Conservation (phyloP, 1,284 basidiomycete species). For the Boletus mariae region DNA sequence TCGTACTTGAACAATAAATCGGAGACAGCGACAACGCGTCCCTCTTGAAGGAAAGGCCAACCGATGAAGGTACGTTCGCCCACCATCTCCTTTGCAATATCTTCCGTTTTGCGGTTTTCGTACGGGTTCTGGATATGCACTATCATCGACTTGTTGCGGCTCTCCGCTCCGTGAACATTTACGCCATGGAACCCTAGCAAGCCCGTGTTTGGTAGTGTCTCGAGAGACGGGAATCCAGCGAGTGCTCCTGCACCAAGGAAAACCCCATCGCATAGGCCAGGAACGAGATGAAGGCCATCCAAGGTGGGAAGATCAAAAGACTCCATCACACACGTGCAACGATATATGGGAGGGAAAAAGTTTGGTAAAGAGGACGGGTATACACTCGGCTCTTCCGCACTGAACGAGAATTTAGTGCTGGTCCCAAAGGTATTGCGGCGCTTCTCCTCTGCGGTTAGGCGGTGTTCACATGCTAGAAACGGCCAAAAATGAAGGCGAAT, state of each 20-base stretch:
- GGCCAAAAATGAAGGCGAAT: not conserved
- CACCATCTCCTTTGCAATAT: slow-evolving; percentile 73
- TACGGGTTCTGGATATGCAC: slow-evolving; percentile 79
- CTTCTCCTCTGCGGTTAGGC: slow-evolving; percentile 76
- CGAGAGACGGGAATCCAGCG: slow-evolving; percentile 93
- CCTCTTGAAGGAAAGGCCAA: slow-evolving; percentile 97
- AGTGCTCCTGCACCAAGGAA: slow-evolving; percentile 83
- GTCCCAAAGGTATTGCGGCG: slow-evolving; percentile 77
- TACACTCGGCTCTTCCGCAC: slow-evolving; percentile 54
- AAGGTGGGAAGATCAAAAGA: slow-evolving; percentile 86
- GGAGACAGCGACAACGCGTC: slow-evolving; percentile 81
- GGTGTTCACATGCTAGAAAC: slow-evolving; percentile 64
- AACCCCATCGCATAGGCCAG: slow-evolving; percentile 88
- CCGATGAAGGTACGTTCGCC: slow-evolving; percentile 78
- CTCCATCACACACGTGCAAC: slow-evolving; percentile 77
- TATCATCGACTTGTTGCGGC: slow-evolving; percentile 89
- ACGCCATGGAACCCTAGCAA: slow-evolving; percentile 84
- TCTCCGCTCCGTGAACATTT: slow-evolving; percentile 91
- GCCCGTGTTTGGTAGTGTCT: slow-evolving; percentile 82
- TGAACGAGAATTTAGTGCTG: slow-evolving; percentile 78
- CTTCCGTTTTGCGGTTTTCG: slow-evolving; percentile 65
- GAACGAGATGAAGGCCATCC: slow-evolving; percentile 81
- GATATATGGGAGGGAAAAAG: slow-evolving; percentile 89
- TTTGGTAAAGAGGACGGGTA: slow-evolving; percentile 93
- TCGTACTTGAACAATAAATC: slow-evolving; percentile 89